Evolutionary conservation across 305 asterid genomes (phyloP).

Genomic region (Stenogyne calaminthoides): DNA sequence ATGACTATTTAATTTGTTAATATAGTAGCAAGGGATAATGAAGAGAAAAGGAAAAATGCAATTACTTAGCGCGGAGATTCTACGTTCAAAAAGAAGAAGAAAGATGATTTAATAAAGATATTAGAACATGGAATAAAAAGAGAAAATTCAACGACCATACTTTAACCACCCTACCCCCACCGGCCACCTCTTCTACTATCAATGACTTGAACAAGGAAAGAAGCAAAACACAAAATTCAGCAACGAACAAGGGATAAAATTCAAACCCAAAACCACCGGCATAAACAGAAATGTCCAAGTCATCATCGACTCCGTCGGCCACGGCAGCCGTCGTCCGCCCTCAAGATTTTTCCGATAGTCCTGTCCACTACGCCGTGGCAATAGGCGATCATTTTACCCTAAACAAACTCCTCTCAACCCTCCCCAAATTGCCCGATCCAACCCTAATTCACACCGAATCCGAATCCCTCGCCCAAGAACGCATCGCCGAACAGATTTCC

Average conservation of each 20-base stretch:
- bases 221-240: not conserved
- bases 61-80: not conserved
- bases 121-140: not conserved
- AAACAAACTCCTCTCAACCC: constrained; percentile 48
- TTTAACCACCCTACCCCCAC: constrained; percentile 19
- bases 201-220: not conserved
- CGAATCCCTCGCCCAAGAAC: constrained; percentile 64
- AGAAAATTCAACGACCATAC: constrained; percentile 24
- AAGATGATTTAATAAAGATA: not conserved
- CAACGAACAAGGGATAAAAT: not conserved
- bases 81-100: constrained; percentile 3
- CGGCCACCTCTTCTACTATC: constrained; percentile 15
- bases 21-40: not conserved
- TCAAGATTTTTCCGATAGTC: constrained; percentile 68
- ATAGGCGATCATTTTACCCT: constrained; percentile 61
- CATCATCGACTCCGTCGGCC: constrained; percentile 37
- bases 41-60: not conserved
- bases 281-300: constrained; percentile 40
- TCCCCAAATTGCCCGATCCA: constrained; percentile 60
- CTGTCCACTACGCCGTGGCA: constrained; percentile 79
- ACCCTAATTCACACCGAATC: constrained; percentile 51
- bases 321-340: constrained; percentile 57
- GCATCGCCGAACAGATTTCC: constrained; percentile 60
- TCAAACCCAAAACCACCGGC: not conserved
- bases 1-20: not conserved